Evolutionary conservation across 345 rosid genomes (phyloP).

Genomic region (Eucalyptus sp.): DNA sequence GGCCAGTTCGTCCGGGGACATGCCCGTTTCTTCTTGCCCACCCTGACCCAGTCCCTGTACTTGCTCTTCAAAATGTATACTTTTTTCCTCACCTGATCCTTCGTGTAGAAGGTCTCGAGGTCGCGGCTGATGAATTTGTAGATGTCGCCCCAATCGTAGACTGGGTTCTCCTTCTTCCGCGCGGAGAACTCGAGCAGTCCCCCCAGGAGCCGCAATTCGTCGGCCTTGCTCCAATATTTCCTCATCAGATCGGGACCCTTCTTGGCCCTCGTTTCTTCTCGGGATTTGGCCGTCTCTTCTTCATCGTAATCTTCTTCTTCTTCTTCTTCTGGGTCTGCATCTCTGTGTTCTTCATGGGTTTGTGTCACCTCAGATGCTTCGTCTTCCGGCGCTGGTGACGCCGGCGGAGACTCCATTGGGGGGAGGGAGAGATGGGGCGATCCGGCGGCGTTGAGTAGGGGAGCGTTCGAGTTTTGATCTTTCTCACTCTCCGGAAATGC

Average conservation of each 20-base stretch:
- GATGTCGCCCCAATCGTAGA: neutral
- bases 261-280: neutral
- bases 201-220: neutral
- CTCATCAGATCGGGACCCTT: neutral
- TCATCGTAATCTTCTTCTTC: neutral
- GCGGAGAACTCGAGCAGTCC: neutral
- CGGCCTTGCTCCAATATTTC: neutral
- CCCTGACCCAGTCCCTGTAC: neutral
- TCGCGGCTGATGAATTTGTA: neutral
- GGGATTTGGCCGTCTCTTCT: neutral
- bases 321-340: neutral
- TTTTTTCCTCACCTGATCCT: neutral
- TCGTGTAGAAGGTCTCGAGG: neutral
- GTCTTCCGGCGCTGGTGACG: neutral
- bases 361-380: neutral
- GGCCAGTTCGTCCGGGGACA: neutral
- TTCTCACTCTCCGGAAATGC: neutral
- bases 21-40: neutral
- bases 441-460: neutral
- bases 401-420: neutral
- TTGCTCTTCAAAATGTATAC: neutral
- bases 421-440: neutral
- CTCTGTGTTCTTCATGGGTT: neutral
- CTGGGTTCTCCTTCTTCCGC: neutral
- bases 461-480: neutral